A percentile compares a stretch with the other conserved stretches of the same genome.
Evolutionary conservation across 108 stramenopile species (phyloP).

Genomic region (Pseudonitzschia multiseries): DNA sequence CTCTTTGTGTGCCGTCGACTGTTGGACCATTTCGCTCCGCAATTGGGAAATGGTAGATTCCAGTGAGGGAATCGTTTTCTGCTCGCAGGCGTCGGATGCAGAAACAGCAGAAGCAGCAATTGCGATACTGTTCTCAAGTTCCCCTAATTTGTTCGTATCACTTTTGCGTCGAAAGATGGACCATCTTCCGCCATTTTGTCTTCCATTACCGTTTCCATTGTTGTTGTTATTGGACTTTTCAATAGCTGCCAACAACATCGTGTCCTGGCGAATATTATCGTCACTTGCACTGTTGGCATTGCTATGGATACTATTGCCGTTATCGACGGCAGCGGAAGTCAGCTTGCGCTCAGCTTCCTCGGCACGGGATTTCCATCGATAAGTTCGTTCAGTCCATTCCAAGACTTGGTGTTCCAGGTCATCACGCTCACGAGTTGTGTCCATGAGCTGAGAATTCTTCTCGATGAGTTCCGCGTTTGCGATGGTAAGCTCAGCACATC

Average conservation of each 20-base stretch:
- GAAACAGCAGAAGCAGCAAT: neutral
- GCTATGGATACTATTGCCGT: neutral
- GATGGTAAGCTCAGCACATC: slow-evolving; percentile 13
- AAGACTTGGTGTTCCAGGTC: slow-evolving; percentile 11
- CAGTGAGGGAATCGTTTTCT: slow-evolving; percentile 27
- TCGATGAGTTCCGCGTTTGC: slow-evolving; percentile 21
- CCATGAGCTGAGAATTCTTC: slow-evolving; percentile 1
- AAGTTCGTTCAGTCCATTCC: slow-evolving; percentile 30
- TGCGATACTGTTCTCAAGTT: neutral
- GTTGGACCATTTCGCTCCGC: slow-evolving; percentile 39
- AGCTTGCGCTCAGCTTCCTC: slow-evolving; percentile 34
- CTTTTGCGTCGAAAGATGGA: neutral
- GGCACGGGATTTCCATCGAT: slow-evolving; percentile 36
- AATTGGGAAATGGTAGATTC: slow-evolving; percentile 31
- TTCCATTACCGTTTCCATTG: neutral
- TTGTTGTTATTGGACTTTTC: neutral
- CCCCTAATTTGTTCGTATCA: neutral
- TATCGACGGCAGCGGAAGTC: neutral
- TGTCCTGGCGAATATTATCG: slow-evolving; percentile 20
- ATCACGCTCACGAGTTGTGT: slow-evolving; percentile 18
- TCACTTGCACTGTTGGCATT: neutral
- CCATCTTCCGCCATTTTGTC: neutral
- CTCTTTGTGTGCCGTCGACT: slow-evolving; percentile 38
- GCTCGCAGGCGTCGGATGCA: neutral
- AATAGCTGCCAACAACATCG: slow-evolving; percentile 35